These are phyloP conservation scores for Dendrobium officinale DNA, from an alignment of 106 monocot genomes.

Conservation along the genomic window DNA sequence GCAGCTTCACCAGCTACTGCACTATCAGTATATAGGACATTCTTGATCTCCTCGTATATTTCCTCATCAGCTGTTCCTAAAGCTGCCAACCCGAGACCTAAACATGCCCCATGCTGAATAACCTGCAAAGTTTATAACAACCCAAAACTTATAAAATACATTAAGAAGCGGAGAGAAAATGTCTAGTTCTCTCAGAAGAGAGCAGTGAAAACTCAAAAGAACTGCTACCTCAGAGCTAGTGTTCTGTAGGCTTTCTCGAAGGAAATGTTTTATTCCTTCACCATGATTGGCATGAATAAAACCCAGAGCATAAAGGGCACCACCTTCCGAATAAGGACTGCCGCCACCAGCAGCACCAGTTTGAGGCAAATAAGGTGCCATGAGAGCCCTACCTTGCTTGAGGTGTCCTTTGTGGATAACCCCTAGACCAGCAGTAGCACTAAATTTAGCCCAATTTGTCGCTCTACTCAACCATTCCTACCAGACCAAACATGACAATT, in stretches of 20 bases:
- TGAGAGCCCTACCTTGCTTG: constrained; percentile 91
- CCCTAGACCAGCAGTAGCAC: constrained; percentile 95
- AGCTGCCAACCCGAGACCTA: constrained; percentile 94
- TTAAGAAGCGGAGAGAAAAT: background rate
- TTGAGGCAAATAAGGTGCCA: constrained; percentile 99
- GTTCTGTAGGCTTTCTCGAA: constrained; percentile 85
- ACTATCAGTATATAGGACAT: constrained; percentile 81
- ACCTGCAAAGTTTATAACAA: constrained; percentile 40
- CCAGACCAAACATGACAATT: background rate
- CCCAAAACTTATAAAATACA: background rate
- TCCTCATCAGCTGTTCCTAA: constrained; percentile 93
- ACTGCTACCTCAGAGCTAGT: constrained; percentile 69
- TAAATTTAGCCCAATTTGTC: constrained; percentile 99
- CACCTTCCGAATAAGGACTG: constrained; percentile 99
- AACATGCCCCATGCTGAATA: constrained; percentile 96
- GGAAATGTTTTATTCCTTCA: constrained; percentile 94
- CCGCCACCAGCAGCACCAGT: constrained; percentile 77
- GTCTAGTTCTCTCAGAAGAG: background rate
- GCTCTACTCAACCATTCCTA: constrained; percentile 99
- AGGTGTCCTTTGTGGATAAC: constrained; percentile 98
- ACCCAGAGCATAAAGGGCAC: constrained; percentile 96
- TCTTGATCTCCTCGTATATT: constrained; percentile 94
- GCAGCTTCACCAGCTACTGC: constrained; percentile 99
- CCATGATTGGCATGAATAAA: constrained; percentile 99
- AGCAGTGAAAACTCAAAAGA: background rate